Conservation (phyloP, 75 land plant genomes). For the Chamaecyparis obtusa region DNA sequence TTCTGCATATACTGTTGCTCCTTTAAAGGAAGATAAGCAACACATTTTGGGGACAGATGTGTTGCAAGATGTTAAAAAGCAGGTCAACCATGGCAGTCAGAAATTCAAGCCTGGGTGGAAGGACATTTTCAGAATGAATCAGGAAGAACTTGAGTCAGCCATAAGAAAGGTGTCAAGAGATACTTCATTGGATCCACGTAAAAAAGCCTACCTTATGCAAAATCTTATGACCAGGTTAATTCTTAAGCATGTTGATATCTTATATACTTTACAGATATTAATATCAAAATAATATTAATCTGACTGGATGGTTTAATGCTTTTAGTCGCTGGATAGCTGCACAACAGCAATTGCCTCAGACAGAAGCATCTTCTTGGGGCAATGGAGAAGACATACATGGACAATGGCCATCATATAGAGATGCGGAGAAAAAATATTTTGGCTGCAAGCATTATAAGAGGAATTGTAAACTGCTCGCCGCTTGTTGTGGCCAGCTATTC, state of each 20-base stretch:
- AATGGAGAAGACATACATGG: slow-evolving; percentile 45
- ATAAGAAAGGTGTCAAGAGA: slow-evolving; percentile 77
- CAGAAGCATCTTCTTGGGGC: slow-evolving; percentile 14
- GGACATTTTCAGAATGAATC: slow-evolving; percentile 55
- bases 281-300: background rate
- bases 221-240: slow-evolving; percentile 66
- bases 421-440: slow-evolving; percentile 38
- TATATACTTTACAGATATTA: background rate
- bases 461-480: slow-evolving; percentile 69
- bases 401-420: slow-evolving; percentile 53
- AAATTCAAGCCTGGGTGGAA: slow-evolving; percentile 47
- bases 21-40: background rate
- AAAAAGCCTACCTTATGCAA: slow-evolving; percentile 69
- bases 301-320: slow-evolving; percentile 11
- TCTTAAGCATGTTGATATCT: background rate
- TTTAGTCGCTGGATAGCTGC: slow-evolving; percentile 71
- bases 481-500: slow-evolving; percentile 60
- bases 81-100: slow-evolving; percentile 16
- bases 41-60: background rate
- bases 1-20: background rate
- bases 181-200: slow-evolving; percentile 56
- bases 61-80: slow-evolving; percentile 3
- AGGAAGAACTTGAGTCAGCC: slow-evolving; percentile 66
- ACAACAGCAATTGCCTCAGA: slow-evolving; percentile 35
- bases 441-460: slow-evolving; percentile 85